Conservation (phyloP, 2,329 filamentous ascomycete species). For the Colletotrichum destructivum region DNA sequence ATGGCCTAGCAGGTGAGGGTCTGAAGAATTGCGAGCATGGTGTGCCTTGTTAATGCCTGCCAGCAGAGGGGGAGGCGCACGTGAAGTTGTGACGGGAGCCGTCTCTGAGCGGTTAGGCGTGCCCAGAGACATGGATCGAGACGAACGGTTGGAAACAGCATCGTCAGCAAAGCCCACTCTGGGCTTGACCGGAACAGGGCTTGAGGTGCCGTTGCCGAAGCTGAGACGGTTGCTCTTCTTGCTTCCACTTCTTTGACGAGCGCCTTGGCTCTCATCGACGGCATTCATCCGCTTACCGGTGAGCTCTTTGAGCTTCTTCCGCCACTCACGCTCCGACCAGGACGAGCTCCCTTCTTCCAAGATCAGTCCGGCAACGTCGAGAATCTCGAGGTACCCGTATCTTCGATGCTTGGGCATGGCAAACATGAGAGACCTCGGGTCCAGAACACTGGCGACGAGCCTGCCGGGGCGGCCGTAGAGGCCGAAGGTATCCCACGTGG, state of each 20-base stretch:
- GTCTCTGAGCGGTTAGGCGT: conserved; percentile 64
- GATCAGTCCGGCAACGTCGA: conserved; percentile 88
- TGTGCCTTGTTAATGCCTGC: conserved; percentile 50
- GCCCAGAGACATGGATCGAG: conserved; percentile 66
- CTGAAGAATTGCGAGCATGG: conserved; percentile 65
- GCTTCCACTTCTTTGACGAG: conserved; percentile 68
- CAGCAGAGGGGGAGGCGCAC: conserved; percentile 53
- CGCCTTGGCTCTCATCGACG: conserved; percentile 56
- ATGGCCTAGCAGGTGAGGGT: conserved; percentile 53
- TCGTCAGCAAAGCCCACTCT: conserved; percentile 74
- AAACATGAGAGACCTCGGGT: conserved; percentile 95
- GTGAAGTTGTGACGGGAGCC: conserved; percentile 59
- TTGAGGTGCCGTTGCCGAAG: conserved; percentile 57
- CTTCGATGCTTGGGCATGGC: conserved; percentile 91
- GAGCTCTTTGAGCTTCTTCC: conserved; percentile 88
- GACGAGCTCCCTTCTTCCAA: conserved; percentile 80
- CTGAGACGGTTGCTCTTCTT: conserved; percentile 72
- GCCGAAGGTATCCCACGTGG: conserved; percentile 92
- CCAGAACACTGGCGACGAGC: conserved; percentile 88
- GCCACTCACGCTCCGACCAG: conserved; percentile 93
- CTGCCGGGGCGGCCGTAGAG: conserved; percentile 92
- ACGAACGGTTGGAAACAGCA: conserved; percentile 63
- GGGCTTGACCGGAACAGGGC: conserved; percentile 52
- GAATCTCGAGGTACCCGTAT: conserved; percentile 91
- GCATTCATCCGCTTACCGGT: conserved; percentile 84